Percentiles rank a stretch among this genome's conserved stretches.
Conservation (phyloP, 2,329 filamentous ascomycete species). For the Didymella pomorum region DNA sequence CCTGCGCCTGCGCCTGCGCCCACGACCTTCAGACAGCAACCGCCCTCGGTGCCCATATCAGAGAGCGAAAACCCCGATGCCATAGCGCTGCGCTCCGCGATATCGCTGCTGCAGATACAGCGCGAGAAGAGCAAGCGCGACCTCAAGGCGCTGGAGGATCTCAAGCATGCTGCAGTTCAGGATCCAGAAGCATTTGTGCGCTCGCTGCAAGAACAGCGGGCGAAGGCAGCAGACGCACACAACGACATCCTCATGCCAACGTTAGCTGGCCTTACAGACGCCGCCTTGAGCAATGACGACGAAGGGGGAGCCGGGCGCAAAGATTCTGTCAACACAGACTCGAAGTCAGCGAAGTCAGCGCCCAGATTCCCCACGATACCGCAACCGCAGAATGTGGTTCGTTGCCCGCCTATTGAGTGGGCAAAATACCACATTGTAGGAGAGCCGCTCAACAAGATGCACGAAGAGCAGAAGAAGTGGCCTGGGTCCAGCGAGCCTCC, state of each 20-base stretch:
- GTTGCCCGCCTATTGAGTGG: constrained; percentile 93
- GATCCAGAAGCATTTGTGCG: constrained; percentile 76
- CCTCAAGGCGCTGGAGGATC: constrained; percentile 71
- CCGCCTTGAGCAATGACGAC: constrained; percentile 32
- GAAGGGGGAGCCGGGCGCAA: constrained; percentile 36
- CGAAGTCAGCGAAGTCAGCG: constrained; percentile 17
- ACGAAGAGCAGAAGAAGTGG: constrained; percentile 74
- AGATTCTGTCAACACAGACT: constrained; percentile 36
- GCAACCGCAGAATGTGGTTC: constrained; percentile 79
- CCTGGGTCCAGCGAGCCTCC: constrained; percentile 51
- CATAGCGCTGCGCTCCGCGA: constrained; percentile 83
- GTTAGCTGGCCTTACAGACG: constrained; percentile 49
- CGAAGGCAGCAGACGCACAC: constrained; percentile 43
- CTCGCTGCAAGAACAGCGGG: constrained; percentile 70
- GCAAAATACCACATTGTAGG: constrained; percentile 91
- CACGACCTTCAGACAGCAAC: constrained; percentile 52
- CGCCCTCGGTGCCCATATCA: constrained; percentile 56
- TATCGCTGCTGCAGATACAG: constrained; percentile 87
- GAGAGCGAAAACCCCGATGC: constrained; percentile 77
- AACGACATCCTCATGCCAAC: constrained; percentile 49
- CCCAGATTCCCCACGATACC: constrained; percentile 71
- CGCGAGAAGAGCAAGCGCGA: constrained; percentile 78
- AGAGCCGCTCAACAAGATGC: constrained; percentile 81
- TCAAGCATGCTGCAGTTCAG: constrained; percentile 74
- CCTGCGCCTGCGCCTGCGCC: constrained; percentile 12